Evolutionary conservation across 1,139 yeast species (phyloP), one percentile per base, ranked within the genome.

Genomic region (Candida freyschussii): DNA sequence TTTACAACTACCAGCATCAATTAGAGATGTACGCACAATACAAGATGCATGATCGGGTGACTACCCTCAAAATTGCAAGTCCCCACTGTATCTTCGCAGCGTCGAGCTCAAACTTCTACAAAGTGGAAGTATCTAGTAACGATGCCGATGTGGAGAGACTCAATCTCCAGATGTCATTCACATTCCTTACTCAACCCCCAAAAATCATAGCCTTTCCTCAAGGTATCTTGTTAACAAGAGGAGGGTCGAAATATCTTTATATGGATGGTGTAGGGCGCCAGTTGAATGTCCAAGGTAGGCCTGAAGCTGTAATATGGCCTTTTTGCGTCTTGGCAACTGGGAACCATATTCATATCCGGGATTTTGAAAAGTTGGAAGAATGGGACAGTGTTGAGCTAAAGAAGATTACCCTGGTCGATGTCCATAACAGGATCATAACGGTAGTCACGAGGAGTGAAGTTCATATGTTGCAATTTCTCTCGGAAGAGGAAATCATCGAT

Each of bases 311-410:
- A 4, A 47, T 60, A 8, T 59, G 56, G 27, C 82, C 83, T 1
- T 76, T 75, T 43, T 41, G 75, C 11, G 42, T 74, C n/a, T 44
- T 2, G 48, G 66, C 3, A n/a, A 62, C 62, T 30, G 49, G 57
- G 24, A 67, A 67, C 35, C 62, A 56, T 6, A 45, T 75, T 1
- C 77, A 72, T 34, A 44, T 76, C 0, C 38, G 68, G 11, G 77
- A 73, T 36, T 48, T 61, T 15, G 60, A 57, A 14, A 61, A 58
- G 21, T 72, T 28, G 10, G 24, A 12, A 9, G 26, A 25, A 9
- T 53, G 63, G 39, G 69, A 22, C 52, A 56, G 32, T 21, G 60
- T 7, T 53, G 42, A 12, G 56, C 5, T 45, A 6, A 21, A 29
- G 5, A 32, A 28, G 10, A 34, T 45, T 11, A 26, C 24, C 13